These are phyloP conservation scores for Vaccinium macrocarpon DNA, from an alignment of 148 eudicot species.

Conservation along the genomic window DNA sequence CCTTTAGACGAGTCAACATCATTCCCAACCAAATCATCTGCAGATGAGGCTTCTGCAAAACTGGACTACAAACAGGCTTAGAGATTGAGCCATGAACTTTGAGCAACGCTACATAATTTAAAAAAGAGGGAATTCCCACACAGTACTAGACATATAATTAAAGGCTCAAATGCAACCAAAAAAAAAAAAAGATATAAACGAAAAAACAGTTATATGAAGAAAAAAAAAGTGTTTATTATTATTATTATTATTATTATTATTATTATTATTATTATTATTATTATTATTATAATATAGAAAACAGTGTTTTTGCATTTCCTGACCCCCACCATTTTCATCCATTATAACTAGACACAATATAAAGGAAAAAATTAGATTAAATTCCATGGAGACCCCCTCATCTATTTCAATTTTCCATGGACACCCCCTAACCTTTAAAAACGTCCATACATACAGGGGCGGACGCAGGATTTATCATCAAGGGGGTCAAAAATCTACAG, in stretches of 20 bases:
- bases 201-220: too few species aligned
- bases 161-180: background rate
- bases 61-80: constrained; percentile 33
- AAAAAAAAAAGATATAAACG: background rate
- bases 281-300: too few species aligned
- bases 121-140: constrained; percentile 9
- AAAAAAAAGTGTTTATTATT: too few species aligned
- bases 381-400: too few species aligned
- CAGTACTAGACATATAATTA: background rate
- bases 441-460: too few species aligned
- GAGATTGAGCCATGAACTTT: constrained; percentile 6
- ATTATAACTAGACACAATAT: background rate
- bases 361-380: background rate
- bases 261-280: too few species aligned
- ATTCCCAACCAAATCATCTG: constrained; percentile 51
- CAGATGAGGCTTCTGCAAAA: constrained; percentile 70
- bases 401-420: too few species aligned
- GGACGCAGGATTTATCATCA: too few species aligned
- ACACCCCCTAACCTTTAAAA: too few species aligned
- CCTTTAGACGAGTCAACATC: constrained; percentile 35
- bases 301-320: background rate
- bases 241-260: too few species aligned
- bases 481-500: too few species aligned
- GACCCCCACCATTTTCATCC: constrained; percentile 5
- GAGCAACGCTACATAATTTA: background rate